Evolutionary conservation across 345 rosid genomes (phyloP).

Genomic region (Eucalyptus guilfoylei): DNA sequence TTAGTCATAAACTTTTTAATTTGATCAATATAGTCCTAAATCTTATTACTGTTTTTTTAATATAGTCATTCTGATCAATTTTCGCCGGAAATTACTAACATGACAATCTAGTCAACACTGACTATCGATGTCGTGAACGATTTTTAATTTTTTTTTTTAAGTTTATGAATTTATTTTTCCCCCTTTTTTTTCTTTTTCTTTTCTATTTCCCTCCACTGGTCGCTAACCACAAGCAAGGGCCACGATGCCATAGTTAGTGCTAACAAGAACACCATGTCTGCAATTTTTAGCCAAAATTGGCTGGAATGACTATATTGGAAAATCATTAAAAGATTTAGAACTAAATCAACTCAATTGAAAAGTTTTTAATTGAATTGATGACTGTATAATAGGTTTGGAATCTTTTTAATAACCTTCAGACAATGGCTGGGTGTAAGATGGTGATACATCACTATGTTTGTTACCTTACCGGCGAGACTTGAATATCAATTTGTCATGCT

Average conservation of each 20-base stretch:
- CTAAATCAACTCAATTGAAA: neutral
- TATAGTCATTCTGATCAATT: neutral
- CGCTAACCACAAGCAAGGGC: neutral
- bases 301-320: neutral
- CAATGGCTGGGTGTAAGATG: neutral
- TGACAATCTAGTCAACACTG: accelerated
- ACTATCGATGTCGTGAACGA: accelerated
- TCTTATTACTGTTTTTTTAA: neutral
- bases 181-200: accelerated
- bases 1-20: neutral
- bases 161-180: neutral
- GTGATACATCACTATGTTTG: neutral
- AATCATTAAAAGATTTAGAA: neutral
- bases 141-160: neutral
- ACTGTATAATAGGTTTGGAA: neutral
- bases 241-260: neutral
- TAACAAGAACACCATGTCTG: accelerated
- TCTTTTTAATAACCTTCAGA: neutral
- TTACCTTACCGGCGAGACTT: neutral
- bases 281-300: neutral
- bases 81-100: accelerated
- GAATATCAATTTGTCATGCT: neutral
- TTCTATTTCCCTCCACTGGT: neutral
- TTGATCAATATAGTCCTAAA: accelerated
- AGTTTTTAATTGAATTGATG: neutral